Evolutionary conservation across 2,329 filamentous ascomycete genomes (phyloP), one percentile per base, ranked within the genome.

Genomic region (Aspergillus sp.): DNA sequence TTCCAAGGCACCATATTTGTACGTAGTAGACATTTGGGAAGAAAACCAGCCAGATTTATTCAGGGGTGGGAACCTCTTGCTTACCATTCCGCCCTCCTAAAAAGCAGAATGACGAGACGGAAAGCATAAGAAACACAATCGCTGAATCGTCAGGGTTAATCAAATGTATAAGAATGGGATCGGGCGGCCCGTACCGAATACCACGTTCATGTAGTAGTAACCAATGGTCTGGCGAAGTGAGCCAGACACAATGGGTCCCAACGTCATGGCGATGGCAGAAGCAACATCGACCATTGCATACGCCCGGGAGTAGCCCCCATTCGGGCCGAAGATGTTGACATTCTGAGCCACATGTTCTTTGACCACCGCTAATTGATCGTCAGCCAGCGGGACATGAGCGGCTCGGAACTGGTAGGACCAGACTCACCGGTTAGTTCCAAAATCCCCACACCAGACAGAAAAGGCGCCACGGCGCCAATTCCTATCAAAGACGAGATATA

Each of bases 361-460:
- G 2, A 54, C 41, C 8, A 58, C 50, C 6, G 40, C 59, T 60
- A 26, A 38, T 9, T 7, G 4, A 40, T 7, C 3, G 19, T 40
- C 27, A 40, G 38, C 19, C 5, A 38, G 10, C 12, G n/a, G 27
- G 12, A 5, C 6, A 7, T 40, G 12, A 29, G 26, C 1, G 12
- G 2, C n/a, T n/a, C 5, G 7, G 26, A 6, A 29, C 7, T 19
- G 19, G 19, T 19, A 30, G 8, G 19, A n/a, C 4, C 40, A 30
- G 5, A 57, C 54, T 50, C 43, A 63, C 62, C 48, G 9, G 56
- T 54, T 28, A 61, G 44, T 43, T 64, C 58, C n/a, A 62, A 41
- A 5, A 51, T 49, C 2, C 59, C 62, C 5, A 55, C 52, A 3
- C 61, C 60, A 8, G 56, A 55, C 7, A 58, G 49, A 6, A 64